Evolutionary conservation across 495 filamentous ascomycete genomes (phyloP).

Genomic region (Friedmanniomyces simplex): DNA sequence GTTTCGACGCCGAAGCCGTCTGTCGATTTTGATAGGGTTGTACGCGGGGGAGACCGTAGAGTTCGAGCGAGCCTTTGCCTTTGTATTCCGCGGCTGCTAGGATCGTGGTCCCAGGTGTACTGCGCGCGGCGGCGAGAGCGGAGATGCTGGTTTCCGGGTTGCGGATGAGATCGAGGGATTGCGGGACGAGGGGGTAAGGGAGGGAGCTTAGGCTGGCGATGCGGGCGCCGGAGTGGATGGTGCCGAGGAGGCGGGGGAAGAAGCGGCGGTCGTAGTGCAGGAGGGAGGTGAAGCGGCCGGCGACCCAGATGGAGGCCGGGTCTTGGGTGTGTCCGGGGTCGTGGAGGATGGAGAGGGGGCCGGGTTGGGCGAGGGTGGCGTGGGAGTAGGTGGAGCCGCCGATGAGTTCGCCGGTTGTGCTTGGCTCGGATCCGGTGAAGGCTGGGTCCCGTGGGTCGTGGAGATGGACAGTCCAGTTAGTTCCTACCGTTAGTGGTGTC

Average conservation of each 20-base stretch:
- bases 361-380: conserved; percentile 68
- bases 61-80: conserved; percentile 77
- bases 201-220: conserved; percentile 68
- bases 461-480: conserved; percentile 70
- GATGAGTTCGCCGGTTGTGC: conserved; percentile 33
- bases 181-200: conserved; percentile 53
- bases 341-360: conserved; percentile 74
- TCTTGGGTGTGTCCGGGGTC: conserved; percentile 41
- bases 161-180: conserved; percentile 44
- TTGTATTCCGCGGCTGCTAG: conserved; percentile 92
- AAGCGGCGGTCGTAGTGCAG: conserved; percentile 79
- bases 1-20: conserved; percentile 66
- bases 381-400: conserved; percentile 27
- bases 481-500: conserved; percentile 76
- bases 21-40: conserved; percentile 62
- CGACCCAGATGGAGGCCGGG: conserved; percentile 67
- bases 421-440: conserved; percentile 29
- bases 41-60: conserved; percentile 54
- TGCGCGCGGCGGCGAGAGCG: conserved; percentile 42
- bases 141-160: conserved; percentile 38
- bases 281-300: conserved; percentile 82
- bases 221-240: conserved; percentile 73
- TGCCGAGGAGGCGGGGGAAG: conserved; percentile 67
- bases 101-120: conserved; percentile 46
- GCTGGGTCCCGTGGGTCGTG: conserved; percentile 56